Evolutionary conservation across 2,329 filamentous ascomycete genomes (phyloP).

Genomic region (Dryadomyces quercus-mongolicae): DNA sequence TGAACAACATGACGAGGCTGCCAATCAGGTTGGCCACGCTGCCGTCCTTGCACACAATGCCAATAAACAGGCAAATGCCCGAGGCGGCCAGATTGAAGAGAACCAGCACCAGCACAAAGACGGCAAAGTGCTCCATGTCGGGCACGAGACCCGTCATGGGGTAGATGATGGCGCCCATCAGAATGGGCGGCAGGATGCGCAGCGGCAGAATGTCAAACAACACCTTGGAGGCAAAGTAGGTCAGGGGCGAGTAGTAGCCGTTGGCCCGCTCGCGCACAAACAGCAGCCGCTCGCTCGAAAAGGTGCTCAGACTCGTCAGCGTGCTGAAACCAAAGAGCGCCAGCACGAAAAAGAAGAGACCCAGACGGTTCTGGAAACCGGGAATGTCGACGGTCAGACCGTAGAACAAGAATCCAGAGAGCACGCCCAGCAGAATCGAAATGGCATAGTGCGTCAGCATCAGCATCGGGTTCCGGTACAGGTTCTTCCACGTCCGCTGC

Average conservation of each 20-base stretch:
- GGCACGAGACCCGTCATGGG: slow-evolving; percentile 93
- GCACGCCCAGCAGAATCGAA: slow-evolving; percentile 83
- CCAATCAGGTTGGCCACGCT: slow-evolving; percentile 90
- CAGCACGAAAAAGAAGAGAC: slow-evolving; percentile 94
- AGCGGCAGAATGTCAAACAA: slow-evolving; percentile 94
- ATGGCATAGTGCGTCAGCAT: slow-evolving; percentile 99
- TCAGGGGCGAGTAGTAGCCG: slow-evolving; percentile 87
- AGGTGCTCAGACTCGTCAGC: slow-evolving; percentile 84
- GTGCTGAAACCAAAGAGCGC: slow-evolving; percentile 96
- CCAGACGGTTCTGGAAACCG: slow-evolving; percentile 94
- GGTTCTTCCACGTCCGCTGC: slow-evolving; percentile 85
- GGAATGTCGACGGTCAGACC: slow-evolving; percentile 91
- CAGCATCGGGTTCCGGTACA: slow-evolving; percentile 93
- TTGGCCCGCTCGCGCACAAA: slow-evolving; percentile 93
- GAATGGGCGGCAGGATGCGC: slow-evolving; percentile 84
- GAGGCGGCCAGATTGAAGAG: slow-evolving; percentile 94
- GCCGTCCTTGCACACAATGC: slow-evolving; percentile 83
- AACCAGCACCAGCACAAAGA: slow-evolving; percentile 82
- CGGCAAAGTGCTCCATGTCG: slow-evolving; percentile 71
- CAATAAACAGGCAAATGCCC: slow-evolving; percentile 89
- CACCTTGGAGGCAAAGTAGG: slow-evolving; percentile 93
- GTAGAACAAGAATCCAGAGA: slow-evolving; percentile 93
- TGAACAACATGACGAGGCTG: slow-evolving; percentile 95
- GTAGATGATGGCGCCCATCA: slow-evolving; percentile 93
- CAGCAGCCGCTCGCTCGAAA: slow-evolving; percentile 77